Percentiles rank a stretch among this genome's conserved stretches.
Conservation (phyloP, 495 filamentous ascomycete genomes). For the Xylaria cubensis region DNA sequence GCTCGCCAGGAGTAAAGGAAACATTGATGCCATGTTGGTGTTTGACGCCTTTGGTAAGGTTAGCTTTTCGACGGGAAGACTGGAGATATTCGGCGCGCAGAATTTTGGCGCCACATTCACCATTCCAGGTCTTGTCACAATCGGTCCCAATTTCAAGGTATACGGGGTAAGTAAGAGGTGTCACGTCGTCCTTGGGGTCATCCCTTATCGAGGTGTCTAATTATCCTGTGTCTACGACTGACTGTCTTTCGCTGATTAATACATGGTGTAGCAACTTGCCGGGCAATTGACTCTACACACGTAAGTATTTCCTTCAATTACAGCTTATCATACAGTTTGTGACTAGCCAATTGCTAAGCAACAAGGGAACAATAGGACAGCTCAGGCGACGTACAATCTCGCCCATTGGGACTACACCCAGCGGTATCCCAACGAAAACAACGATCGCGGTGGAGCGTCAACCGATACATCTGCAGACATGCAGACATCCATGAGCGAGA, state of each 20-base stretch:
- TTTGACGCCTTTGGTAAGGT: slow-evolving; percentile 8
- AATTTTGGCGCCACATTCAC: slow-evolving; percentile 38
- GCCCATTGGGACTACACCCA: too few relatives aligned
- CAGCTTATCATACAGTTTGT: neutral
- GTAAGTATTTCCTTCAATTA: neutral
- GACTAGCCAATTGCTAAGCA: neutral
- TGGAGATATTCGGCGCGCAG: slow-evolving; percentile 25
- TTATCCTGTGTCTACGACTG: neutral
- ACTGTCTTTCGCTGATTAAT: neutral
- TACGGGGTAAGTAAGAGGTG: slow-evolving; percentile 23
- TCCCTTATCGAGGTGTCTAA: too few relatives aligned
- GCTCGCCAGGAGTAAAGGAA: slow-evolving; percentile 17
- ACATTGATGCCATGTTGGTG: slow-evolving; percentile 12
- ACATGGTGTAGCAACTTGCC: neutral
- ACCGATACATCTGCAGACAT: neutral
- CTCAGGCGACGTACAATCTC: neutral
- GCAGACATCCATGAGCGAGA: neutral
- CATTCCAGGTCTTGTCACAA: slow-evolving; percentile 42
- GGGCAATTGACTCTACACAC: slow-evolving; percentile 5
- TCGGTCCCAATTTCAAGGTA: slow-evolving; percentile 44
- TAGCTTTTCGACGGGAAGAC: slow-evolving; percentile 13
- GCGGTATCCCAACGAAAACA: neutral
- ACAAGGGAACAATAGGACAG: neutral
- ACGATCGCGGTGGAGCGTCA: neutral
- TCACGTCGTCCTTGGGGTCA: neutral